Evolutionary conservation across 176 grass and related monocot genomes (phyloP), one percentile per base, ranked within the genome.

Genomic region (Oryza meyeriana): DNA sequence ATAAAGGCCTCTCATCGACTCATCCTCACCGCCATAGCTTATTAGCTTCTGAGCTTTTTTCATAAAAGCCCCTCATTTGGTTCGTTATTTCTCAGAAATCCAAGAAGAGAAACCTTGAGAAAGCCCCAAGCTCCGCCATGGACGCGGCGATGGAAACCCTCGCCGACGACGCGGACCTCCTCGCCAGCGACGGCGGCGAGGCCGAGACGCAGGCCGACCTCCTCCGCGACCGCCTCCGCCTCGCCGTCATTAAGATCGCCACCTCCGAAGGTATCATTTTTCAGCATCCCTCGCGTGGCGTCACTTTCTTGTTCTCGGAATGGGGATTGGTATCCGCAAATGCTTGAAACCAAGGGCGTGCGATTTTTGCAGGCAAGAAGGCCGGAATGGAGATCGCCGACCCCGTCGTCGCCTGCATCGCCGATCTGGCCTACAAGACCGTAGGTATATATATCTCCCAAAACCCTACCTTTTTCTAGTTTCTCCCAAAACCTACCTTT

Each of bases 201-300:
- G 66, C 66, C 18, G 80, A 91, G 75, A 87, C 84, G 12, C 87
- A 84, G 63, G 90, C 86, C 20, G 84, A 61, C 22, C 69, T 91
- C 73, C 96, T 98, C 64, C 89, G 85, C 13, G 85, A 95, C 34
- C 91, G 82, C 35, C 81, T 99, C 66, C 87, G 85, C 52, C 90
- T 99, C 80, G 70, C 89, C 61, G 89, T 95, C 79, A 89, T 98
- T 82, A 88, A 87, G 66, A 88, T 94, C n/a, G 89, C 87, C 36
- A 88, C 83, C 34, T 84, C 85, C 36, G 88, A 93, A 88, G 97
- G 93, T 99, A 45, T 13, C 11, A 58, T 17, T 27, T 30, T 34
- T 36, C 32, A 4, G 32, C 76, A 36, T 6, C 35, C 35, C 5
- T n/a, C n/a, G n/a, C n/a, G n/a, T n/a, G 4, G 14, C 10, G 12